Conservation (phyloP, 2,329 filamentous ascomycete genomes). For the Zasmidium cellare region DNA sequence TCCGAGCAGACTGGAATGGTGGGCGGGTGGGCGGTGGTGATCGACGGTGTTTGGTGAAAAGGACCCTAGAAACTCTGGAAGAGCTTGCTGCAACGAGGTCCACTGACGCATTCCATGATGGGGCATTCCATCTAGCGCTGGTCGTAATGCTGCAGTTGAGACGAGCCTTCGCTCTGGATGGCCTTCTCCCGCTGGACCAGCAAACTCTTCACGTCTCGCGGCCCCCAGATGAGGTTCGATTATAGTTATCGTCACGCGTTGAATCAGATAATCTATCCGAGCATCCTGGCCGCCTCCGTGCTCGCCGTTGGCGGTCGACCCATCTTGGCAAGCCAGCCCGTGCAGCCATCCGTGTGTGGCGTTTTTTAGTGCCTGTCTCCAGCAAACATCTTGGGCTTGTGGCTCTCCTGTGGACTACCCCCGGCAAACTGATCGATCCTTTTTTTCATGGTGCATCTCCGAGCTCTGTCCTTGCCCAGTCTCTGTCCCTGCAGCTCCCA, state of each 20-base stretch:
- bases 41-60: no score
- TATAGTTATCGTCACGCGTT: not conserved
- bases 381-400: not conserved
- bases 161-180: no score
- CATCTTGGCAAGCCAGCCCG: not conserved
- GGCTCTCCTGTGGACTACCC: no score
- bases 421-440: no score
- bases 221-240: not conserved
- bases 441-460: no score
- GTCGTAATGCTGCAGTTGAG: not conserved
- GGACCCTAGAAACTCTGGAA: no score
- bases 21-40: no score
- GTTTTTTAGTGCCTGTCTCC: not conserved
- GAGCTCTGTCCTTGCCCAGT: no score
- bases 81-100: no score
- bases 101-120: not conserved
- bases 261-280: not conserved
- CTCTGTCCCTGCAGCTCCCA: not conserved
- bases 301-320: not conserved
- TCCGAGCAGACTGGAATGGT: no score
- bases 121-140: not conserved
- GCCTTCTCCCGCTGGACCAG: no score
- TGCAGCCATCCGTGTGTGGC: not conserved
- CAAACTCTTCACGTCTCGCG: not conserved
- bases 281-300: not conserved